phyloP scores from a whole-genome alignment of 164 flowering plant genomes.

The Umbellularia californica region DNA sequence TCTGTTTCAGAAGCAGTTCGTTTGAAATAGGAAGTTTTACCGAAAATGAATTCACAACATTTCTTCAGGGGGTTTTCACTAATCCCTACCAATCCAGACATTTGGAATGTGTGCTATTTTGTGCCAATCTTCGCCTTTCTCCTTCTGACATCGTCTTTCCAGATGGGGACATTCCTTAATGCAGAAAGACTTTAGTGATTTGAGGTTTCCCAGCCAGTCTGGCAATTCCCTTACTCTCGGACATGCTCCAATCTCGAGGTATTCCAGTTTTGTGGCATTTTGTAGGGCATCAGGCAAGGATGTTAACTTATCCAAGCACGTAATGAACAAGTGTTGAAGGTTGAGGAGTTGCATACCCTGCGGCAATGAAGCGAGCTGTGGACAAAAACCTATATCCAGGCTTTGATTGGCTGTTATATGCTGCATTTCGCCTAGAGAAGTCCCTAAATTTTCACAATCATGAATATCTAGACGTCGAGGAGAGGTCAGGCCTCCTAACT shows the following conservation, averaged over 20 bases:
- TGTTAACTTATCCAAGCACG: neutral
- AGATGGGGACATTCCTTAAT: neutral
- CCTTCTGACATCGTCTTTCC: slow-evolving; percentile 6
- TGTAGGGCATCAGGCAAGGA: slow-evolving; percentile 4
- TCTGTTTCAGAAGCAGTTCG: too few relatives aligned
- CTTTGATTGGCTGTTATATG: neutral
- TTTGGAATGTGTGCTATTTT: slow-evolving; percentile 16
- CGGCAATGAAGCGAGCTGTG: neutral
- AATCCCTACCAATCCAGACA: too few relatives aligned
- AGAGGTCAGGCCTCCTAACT: too few relatives aligned
- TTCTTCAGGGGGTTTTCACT: fast-evolving
- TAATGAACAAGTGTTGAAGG: neutral
- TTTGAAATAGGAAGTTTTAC: too few relatives aligned
- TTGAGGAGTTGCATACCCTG: slow-evolving; percentile 3
- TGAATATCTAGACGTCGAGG: neutral
- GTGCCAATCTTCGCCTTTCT: slow-evolving; percentile 14
- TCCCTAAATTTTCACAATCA: neutral
- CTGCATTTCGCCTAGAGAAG: neutral
- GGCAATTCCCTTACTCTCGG: neutral
- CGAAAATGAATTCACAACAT: too few relatives aligned
- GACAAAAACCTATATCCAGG: neutral
- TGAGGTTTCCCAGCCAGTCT: slow-evolving; percentile 1
- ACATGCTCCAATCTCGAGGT: neutral
- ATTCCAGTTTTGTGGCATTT: neutral
- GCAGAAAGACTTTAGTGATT: neutral